Evolutionary conservation across 164 flowering plant species (phyloP), one percentile per base, ranked within the genome.

Genomic region (Malania oleifera): DNA sequence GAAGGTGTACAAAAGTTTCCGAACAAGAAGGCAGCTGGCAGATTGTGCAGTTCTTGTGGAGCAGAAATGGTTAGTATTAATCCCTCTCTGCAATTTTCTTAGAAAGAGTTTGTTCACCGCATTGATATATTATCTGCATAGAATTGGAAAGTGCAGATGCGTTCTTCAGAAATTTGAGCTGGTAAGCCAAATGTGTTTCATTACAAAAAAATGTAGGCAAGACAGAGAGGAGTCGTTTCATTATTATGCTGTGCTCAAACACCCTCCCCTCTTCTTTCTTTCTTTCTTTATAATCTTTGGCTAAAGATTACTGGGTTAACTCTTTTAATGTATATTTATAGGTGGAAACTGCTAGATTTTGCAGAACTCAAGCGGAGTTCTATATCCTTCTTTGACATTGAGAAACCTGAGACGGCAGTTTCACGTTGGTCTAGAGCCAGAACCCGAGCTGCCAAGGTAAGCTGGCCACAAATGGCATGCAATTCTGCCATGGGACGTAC

Each of bases 371-470:
- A 89, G 64, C 70, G 80, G 34, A 87, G 85, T 64, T 92, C 98
- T 4, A 70, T 92, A 39, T 92, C 96, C 14, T 92, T 89, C 69
- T 92, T 92, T 63, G 88, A 84, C 37, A 75, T 84, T 52, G 84
- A 73, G 73, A 86, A 79, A 57, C 84, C 74, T 7, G 96, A 92
- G 75, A 72, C 82, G 38, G 98, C 89, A 10, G 47, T 82, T 67
- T 85, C 96, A 17, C 80, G 87, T 1, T 92, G 98, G 98, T 79
- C 86, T 1, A 82, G 98, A 71, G 98, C 98, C 11, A 82, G 85
- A 67, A 85, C 77, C 7, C 79, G 81, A 74, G 98, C 89, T 61
- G 96, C 98, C 26, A 92, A 87, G 91, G 98, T 89, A 57, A 49
- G 31, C 4, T 46, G 35, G 7, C 14, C 13, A 27, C 13, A 10